Conservation (phyloP, 2,329 filamentous ascomycete genomes). For the Colletotrichum echinochloae region DNA sequence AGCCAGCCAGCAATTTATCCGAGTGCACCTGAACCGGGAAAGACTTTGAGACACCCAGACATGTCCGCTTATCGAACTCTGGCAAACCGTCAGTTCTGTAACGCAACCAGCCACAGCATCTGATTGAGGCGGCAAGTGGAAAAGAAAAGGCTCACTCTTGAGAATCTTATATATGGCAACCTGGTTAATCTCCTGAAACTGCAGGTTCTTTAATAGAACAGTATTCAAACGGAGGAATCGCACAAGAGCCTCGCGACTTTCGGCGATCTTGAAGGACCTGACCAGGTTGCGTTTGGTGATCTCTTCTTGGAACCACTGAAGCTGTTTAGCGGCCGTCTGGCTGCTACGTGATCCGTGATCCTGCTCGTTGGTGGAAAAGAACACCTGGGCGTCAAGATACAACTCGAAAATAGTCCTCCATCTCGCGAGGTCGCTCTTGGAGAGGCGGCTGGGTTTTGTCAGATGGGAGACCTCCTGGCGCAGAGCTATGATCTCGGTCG, state of each 20-base stretch:
- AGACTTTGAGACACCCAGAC: conserved; percentile 73
- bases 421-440: conserved; percentile 75
- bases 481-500: conserved; percentile 71
- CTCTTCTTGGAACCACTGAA: conserved; percentile 79
- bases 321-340: conserved; percentile 72
- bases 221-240: conserved; percentile 80
- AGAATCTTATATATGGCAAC: conserved; percentile 84
- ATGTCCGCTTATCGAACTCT: conserved; percentile 91
- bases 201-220: conserved; percentile 80
- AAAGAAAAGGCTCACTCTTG: conserved; percentile 70
- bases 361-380: conserved; percentile 81
- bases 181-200: conserved; percentile 87
- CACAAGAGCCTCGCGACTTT: conserved; percentile 73
- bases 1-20: conserved; percentile 71
- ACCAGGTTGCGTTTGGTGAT: conserved; percentile 70
- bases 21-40: conserved; percentile 72
- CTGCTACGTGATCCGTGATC: conserved; percentile 77
- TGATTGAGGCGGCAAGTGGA: neutral
- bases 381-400: conserved; percentile 83
- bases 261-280: conserved; percentile 72
- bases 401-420: conserved; percentile 88
- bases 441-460: conserved; percentile 71
- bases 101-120: neutral
- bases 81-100: conserved; percentile 34
- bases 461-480: conserved; percentile 73